Evolutionary conservation across 257 asterid species (phyloP), one percentile per base, ranked within the genome.

Genomic region (Primulina tabacum): DNA sequence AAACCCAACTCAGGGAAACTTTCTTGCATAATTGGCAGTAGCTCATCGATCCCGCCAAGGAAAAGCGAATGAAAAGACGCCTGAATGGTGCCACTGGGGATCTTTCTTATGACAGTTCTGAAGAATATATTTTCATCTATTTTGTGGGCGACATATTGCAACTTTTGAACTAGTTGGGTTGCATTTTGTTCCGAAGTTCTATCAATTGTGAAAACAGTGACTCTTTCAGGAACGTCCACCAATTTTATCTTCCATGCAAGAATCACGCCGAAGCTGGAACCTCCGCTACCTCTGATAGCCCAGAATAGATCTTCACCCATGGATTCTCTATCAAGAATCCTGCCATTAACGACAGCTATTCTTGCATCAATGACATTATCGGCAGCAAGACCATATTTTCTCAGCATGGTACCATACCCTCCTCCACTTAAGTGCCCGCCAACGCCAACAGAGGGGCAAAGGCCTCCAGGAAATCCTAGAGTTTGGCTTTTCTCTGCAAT

Each of bases 371-470:
- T 66, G 7, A 82, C 72, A n/a, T 73, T 71, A 47, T 82, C 86
- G 2, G 73, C 78, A 0, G 82, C 79, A 3, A 82, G 79, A 9
- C 84, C 82, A 9, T 73, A 75, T 72, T 77, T 75, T 10, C 87
- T 70, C 55, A 79, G 4, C 71, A 79, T 9, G 20, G 63, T 29
- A 33, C 84, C 87, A n/a, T 79, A 82, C 7, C 82, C 87, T 7
- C 82, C 87, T 28, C 87, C 84, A 8, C 86, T 78, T 38, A 81
- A 52, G 37, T 78, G 80, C 26, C 82, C 82, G 0, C 82, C 85
- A 20, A 67, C 76, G 0, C 85, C 82, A 2, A 81, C 70, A 4
- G 82, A 77, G 0, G 82, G 85, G 71, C 82, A 78, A 28, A 65
- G n/a, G 0, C 85, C 85, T 1, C 74, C 82, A 1, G 85, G 82